These are phyloP conservation scores for Cytospora piceae DNA, from an alignment of 2,329 filamentous ascomycete species.

Conservation along the genomic window DNA sequence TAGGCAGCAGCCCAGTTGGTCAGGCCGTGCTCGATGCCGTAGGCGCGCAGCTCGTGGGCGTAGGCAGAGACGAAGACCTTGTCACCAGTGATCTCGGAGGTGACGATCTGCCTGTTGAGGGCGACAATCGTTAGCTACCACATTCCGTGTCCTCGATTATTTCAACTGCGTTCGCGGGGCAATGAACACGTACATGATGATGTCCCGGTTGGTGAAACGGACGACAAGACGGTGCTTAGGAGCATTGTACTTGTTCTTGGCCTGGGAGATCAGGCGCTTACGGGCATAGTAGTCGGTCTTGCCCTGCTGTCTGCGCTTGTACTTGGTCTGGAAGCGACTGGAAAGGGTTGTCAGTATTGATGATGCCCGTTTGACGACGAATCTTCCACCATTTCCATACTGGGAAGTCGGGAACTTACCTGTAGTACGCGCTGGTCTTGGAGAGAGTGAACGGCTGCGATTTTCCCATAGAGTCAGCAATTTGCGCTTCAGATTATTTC, in stretches of 20 bases:
- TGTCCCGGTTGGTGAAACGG: constrained; percentile 98
- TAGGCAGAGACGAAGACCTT: constrained; percentile 94
- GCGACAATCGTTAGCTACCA: constrained; percentile 16
- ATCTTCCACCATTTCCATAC: constrained; percentile 6
- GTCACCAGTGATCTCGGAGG: constrained; percentile 94
- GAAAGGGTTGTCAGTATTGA: constrained; percentile 21
- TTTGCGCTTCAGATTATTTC: constrained; percentile 88
- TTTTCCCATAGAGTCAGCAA: constrained; percentile 90
- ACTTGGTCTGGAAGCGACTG: constrained; percentile 99
- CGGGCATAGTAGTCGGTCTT: constrained; percentile 99
- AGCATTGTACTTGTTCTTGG: constrained; percentile 99
- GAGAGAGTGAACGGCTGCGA: constrained; percentile 85
- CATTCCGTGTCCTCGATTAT: background rate
- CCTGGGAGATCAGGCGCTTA: constrained; percentile 99
- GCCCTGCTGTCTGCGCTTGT: constrained; percentile 92
- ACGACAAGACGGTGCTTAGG: constrained; percentile 99
- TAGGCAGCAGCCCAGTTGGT: constrained; percentile 99
- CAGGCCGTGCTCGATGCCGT: constrained; percentile 96
- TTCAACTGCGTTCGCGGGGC: background rate
- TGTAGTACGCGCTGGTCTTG: constrained; percentile 99
- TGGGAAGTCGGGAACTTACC: constrained; percentile 60
- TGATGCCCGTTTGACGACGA: background rate
- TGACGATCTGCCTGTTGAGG: constrained; percentile 96
- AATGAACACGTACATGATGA: constrained; percentile 29
- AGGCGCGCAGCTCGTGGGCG: constrained; percentile 95